Evolutionary conservation across 2,329 filamentous ascomycete species (phyloP).

Genomic region (Fusarium continuum): DNA sequence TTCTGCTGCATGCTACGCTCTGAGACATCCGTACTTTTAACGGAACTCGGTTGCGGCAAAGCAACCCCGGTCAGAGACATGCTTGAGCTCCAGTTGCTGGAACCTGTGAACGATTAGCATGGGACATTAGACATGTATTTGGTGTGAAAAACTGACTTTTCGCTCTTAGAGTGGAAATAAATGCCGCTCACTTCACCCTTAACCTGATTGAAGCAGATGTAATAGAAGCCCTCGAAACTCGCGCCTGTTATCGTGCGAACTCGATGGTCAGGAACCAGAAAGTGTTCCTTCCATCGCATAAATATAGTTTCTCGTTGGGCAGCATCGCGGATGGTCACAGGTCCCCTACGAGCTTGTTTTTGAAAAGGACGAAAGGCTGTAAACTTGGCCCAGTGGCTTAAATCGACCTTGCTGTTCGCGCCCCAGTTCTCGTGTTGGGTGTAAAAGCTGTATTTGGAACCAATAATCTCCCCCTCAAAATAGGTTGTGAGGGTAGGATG

Average conservation of each 20-base stretch:
- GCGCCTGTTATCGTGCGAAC: slow-evolving; percentile 91
- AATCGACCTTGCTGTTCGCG: slow-evolving; percentile 87
- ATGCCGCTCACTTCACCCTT: slow-evolving; percentile 89
- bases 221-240: slow-evolving; percentile 98
- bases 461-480: slow-evolving; percentile 98
- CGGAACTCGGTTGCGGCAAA: slow-evolving; percentile 86
- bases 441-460: slow-evolving; percentile 91
- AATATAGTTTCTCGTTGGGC: slow-evolving; percentile 89
- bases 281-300: slow-evolving; percentile 99
- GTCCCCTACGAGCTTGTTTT: slow-evolving; percentile 65
- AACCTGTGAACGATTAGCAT: slow-evolving; percentile 64
- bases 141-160: slow-evolving; percentile 75
- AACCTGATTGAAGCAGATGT: slow-evolving; percentile 97
- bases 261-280: slow-evolving; percentile 92
- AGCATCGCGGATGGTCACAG: slow-evolving; percentile 71
- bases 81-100: slow-evolving; percentile 90
- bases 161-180: slow-evolving; percentile 97
- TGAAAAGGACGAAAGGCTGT: slow-evolving; percentile 81
- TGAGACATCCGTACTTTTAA: slow-evolving; percentile 37
- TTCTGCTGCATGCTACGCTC: background rate
- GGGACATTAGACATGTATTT: background rate
- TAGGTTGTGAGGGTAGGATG: slow-evolving; percentile 98
- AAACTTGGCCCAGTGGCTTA: slow-evolving; percentile 94
- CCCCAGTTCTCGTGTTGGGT: slow-evolving; percentile 93
- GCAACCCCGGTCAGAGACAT: slow-evolving; percentile 85